Base-by-base conservation (phyloP, 768 basidiomycete species). In the Hygrocybe punicea region DNA sequence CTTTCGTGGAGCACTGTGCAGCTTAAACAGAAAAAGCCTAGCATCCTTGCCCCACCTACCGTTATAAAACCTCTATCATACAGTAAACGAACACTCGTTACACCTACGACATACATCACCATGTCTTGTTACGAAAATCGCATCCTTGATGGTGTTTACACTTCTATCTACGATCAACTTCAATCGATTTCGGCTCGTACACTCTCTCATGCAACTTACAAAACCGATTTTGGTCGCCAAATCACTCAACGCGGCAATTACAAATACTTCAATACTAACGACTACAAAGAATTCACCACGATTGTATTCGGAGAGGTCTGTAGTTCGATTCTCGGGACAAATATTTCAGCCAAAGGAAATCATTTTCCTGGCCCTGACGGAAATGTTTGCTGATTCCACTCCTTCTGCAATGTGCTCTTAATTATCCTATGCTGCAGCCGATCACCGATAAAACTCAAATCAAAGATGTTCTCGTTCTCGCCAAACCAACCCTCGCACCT, bases 401-500 rank as follows among this genome's bases (percentile, higher is more conserved):
- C 14, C 25, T 33, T 25, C 17, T 3, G 6, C 17, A 47, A 6
- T 25, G 13, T 55, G 13, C 25, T 36, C 10, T 35, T 9, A 14
- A 25, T 16, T 35, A 8, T n/a, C 14, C 14, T n/a, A n/a, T n/a
- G n/a, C n/a, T 49, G 13, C 16, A 37, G 35, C 52, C 42, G 0
- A 24, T 63, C 11, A 51, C 6, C 4, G 58, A 61, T 44, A 21
- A 45, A 3, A 39, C 55, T 4, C 56, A 42, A 16, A 16, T 46
- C 6, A 62, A 62, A 37, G 51, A 64, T 35, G 48, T 60, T n/a
- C 19, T 64, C 13, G 53, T 64, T 11, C 39, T 60, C 4, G 29
- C 40, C 5, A 7, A 6, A 29, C 58, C 56, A 1, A 57, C 63
- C 3, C 14, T 40, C 5, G 42, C 51, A 8, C 33, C 48, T 13